Conservation (phyloP, 257 asterid species). For the Pogostemon cablin region DNA sequence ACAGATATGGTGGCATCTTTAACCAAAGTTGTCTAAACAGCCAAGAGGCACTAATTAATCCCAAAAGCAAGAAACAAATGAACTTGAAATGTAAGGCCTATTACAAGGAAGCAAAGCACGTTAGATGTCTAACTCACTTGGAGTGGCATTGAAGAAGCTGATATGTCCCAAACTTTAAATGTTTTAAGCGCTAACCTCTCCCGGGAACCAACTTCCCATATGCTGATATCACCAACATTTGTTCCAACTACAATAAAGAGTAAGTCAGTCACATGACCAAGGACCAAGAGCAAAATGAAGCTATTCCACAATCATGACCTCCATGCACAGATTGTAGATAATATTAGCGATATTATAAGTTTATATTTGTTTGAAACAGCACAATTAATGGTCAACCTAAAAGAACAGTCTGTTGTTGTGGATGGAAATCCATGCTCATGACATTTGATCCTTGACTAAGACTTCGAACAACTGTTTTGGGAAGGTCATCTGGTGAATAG, state of each 20-base stretch:
- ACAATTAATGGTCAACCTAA: constrained; percentile 57
- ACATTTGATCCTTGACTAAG: constrained; percentile 93
- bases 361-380: constrained; percentile 1
- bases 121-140: constrained; percentile 59
- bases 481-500: constrained; percentile 92
- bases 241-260: constrained; percentile 75
- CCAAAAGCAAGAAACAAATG: neutral
- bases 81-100: constrained; percentile 19
- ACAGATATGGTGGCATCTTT: constrained; percentile 86
- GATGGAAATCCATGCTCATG: constrained; percentile 99
- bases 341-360: constrained; percentile 2
- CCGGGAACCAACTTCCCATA: constrained; percentile 95
- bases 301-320: constrained; percentile 5
- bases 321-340: constrained; percentile 9
- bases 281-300: constrained; percentile 10
- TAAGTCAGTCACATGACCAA: constrained; percentile 21
- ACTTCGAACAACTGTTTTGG: constrained; percentile 79
- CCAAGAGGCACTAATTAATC: constrained; percentile 30
- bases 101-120: constrained; percentile 24
- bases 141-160: constrained; percentile 82
- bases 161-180: constrained; percentile 89
- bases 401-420: constrained; percentile 94
- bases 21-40: constrained; percentile 73
- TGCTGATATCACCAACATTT: constrained; percentile 95
- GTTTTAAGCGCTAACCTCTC: constrained; percentile 79